A percentile compares a stretch with the other conserved stretches of the same genome.
Conservation (phyloP, 768 basidiomycete species). For the Panaeolus papilionaceus region DNA sequence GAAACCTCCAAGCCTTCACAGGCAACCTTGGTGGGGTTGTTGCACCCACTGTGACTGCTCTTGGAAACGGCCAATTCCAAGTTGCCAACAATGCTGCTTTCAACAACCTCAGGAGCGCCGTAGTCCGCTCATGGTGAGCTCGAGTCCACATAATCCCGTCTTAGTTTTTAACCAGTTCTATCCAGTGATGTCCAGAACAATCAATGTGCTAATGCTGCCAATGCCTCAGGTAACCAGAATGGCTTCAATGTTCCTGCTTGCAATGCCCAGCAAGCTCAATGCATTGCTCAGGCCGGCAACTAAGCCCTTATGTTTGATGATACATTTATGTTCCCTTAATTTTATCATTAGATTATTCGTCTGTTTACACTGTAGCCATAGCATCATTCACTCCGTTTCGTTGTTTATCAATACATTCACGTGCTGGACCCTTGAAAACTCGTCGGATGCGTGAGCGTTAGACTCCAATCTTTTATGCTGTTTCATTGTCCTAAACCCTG, state of each 20-base stretch:
- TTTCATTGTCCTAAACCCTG: no score
- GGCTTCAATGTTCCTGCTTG: constrained; percentile 55
- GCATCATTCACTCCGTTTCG: background rate
- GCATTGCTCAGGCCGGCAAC: constrained; percentile 36
- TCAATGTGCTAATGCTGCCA: constrained; percentile 62
- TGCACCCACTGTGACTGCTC: constrained; percentile 50
- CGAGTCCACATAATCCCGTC: background rate
- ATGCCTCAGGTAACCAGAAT: constrained; percentile 53
- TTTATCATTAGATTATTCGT: constrained; percentile 8
- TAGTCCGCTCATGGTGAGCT: constrained; percentile 53
- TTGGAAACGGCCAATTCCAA: constrained; percentile 51
- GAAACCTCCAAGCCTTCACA: constrained; percentile 57
- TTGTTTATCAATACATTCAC: background rate
- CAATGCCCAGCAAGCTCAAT: constrained; percentile 49
- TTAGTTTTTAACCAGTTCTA: background rate
- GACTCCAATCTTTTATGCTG: no score
- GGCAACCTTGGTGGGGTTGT: constrained; percentile 51
- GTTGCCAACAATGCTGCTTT: constrained; percentile 54
- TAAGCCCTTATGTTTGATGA: constrained; percentile 12
- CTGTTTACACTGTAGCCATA: constrained; percentile 4
- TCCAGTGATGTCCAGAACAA: constrained; percentile 62
- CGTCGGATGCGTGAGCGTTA: background rate
- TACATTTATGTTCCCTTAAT: constrained; percentile 10
- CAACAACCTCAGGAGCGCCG: constrained; percentile 50
- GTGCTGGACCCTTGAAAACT: background rate